phyloP scores from a whole-genome alignment of 2,329 filamentous ascomycete genomes.

The Colletotrichum liaoningense region DNA sequence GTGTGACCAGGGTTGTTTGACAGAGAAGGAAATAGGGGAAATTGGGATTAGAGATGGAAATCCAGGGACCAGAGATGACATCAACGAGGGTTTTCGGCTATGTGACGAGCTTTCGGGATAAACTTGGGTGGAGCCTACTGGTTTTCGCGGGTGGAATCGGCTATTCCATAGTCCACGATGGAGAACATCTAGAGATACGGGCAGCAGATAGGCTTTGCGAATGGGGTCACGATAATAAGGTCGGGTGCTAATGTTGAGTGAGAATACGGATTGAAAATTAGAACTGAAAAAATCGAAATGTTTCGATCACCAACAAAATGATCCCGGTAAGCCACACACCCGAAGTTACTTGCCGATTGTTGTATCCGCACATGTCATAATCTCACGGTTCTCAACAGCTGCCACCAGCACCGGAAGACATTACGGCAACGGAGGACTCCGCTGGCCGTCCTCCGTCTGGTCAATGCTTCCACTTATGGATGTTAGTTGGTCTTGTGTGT shows the following conservation, averaged over 20 bases:
- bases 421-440: conserved; percentile 14
- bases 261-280: neutral
- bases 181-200: neutral
- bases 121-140: conserved; percentile 22
- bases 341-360: neutral
- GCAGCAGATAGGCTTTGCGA: neutral
- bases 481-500: neutral
- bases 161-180: conserved; percentile 9
- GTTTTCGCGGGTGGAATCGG: conserved; percentile 34
- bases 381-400: neutral
- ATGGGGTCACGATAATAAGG: conserved; percentile 11
- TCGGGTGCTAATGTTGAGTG: neutral
- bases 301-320: neutral
- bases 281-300: neutral
- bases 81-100: conserved; percentile 37
- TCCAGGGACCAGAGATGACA: conserved; percentile 26
- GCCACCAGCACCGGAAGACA: neutral
- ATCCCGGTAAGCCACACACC: neutral
- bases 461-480: neutral
- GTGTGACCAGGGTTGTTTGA: neutral
- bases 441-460: neutral
- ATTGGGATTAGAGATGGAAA: neutral
- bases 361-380: conserved; percentile 5
- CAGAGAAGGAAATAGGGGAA: neutral
- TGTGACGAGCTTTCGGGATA: conserved; percentile 28